phyloP scores from a whole-genome alignment of 1,139 yeast genomes.

The Arxiozyma heterogenica region DNA sequence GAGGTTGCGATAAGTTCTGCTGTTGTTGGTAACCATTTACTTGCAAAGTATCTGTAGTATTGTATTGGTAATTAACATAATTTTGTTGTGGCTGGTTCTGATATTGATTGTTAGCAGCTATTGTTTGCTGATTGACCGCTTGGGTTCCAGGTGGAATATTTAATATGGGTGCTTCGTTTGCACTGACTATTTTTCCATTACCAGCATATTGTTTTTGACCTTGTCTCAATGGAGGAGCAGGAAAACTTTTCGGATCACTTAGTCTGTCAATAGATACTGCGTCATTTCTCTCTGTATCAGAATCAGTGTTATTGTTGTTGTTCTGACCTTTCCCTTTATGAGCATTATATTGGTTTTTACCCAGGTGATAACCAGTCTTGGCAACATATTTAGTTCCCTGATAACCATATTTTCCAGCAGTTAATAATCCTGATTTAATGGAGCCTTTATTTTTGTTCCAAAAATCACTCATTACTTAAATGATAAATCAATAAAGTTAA shows the following conservation, averaged over 20 bases:
- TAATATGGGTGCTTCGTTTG: conserved; percentile 3
- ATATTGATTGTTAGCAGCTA: background rate
- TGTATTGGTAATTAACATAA: conserved; percentile 4
- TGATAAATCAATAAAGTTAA: no score
- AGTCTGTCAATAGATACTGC: conserved; percentile 32
- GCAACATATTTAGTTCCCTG: conserved; percentile 40
- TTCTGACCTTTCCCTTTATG: conserved; percentile 14
- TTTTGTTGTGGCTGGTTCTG: conserved; percentile 14
- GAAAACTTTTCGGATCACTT: conserved; percentile 37
- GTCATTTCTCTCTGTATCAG: conserved; percentile 8
- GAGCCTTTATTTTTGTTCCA: conserved; percentile 45
- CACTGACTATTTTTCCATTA: conserved; percentile 12
- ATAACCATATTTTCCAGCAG: conserved; percentile 30
- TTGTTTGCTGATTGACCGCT: background rate
- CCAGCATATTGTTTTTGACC: conserved; percentile 31
- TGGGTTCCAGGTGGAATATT: conserved; percentile 1
- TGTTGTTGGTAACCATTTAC: background rate
- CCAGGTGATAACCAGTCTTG: conserved; percentile 39
- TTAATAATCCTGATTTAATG: conserved; percentile 35
- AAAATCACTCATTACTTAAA: conserved; percentile 29
- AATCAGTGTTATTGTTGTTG: conserved; percentile 13
- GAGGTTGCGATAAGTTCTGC: background rate
- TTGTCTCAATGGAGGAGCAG: conserved; percentile 48
- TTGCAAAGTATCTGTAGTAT: background rate
- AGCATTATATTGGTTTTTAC: conserved; percentile 31